phyloP scores from a whole-genome alignment of 1,284 basidiomycete genomes.

The Tilletiaria anomala region DNA sequence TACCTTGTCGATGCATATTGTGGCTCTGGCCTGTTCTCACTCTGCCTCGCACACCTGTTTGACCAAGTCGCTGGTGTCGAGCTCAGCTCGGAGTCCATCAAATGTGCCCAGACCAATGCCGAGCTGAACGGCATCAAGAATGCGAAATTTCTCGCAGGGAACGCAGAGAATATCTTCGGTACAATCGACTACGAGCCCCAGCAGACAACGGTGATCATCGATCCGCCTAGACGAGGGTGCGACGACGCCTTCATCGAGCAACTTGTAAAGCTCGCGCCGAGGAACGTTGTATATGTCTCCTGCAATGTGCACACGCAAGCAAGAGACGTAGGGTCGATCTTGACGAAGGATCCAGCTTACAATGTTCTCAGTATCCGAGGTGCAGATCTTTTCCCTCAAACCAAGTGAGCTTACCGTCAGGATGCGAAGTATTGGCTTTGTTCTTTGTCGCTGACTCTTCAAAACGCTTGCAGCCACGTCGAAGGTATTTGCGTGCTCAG shows the following conservation, averaged over 20 bases:
- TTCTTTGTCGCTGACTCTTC: not conserved
- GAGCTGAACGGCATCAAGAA: constrained; percentile 51
- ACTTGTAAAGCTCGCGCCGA: constrained; percentile 26
- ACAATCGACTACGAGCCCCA: constrained; percentile 51
- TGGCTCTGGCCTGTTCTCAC: constrained; percentile 73
- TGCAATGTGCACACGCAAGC: constrained; percentile 61
- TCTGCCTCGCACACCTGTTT: constrained; percentile 69
- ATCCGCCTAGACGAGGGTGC: constrained; percentile 8
- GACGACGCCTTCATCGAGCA: constrained; percentile 33
- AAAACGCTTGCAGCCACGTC: constrained; percentile 16
- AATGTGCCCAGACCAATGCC: constrained; percentile 65
- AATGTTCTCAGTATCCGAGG: constrained; percentile 29
- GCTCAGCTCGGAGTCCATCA: constrained; percentile 57
- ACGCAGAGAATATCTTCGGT: constrained; percentile 47
- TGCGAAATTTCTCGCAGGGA: constrained; percentile 46
- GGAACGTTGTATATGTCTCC: constrained; percentile 34
- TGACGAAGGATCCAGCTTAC: constrained; percentile 18
- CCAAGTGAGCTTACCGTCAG: constrained; percentile 21
- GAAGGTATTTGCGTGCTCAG: constrained; percentile 33
- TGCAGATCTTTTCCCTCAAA: constrained; percentile 38
- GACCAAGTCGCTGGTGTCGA: constrained; percentile 75
- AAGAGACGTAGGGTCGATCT: constrained; percentile 36
- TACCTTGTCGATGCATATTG: constrained; percentile 39
- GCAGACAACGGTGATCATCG: constrained; percentile 48
- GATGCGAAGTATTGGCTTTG: not conserved